Evolutionary conservation across 257 asterid species (phyloP).

Genomic region (Rhazya stricta): DNA sequence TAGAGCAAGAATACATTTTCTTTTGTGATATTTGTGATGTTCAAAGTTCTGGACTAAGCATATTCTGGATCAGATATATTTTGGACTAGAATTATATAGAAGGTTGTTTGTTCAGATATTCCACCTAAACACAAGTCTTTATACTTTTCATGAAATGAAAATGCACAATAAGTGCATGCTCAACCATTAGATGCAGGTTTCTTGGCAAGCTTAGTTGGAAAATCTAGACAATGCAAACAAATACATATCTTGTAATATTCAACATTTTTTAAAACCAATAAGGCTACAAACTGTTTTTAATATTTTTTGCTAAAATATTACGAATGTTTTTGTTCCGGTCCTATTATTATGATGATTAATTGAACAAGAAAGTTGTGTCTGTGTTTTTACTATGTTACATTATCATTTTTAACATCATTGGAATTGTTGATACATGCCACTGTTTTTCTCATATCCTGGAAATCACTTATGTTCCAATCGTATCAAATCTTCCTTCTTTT

Average conservation of each 20-base stretch:
- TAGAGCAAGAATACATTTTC: neutral
- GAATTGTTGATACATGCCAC: neutral
- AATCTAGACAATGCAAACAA: neutral
- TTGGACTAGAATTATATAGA: neutral
- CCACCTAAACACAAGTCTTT: neutral
- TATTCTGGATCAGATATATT: neutral
- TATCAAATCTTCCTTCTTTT: neutral
- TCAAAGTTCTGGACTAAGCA: neutral
- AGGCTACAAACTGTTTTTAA: no score
- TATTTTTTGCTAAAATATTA: no score
- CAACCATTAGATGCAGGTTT: neutral
- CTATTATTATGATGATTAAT: neutral
- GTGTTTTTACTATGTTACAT: neutral
- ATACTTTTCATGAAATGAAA: neutral
- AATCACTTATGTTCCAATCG: neutral
- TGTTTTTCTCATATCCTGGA: neutral
- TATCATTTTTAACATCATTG: neutral
- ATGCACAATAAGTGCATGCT: neutral
- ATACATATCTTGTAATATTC: neutral
- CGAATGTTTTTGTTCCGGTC: neutral
- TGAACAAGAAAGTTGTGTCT: neutral
- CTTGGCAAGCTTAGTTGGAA: neutral
- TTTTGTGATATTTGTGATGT: neutral
- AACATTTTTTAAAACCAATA: neutral
- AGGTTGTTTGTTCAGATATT: neutral